These are phyloP conservation scores for Chlorella variabilis DNA, from an alignment of 163 green algal species.

Conservation along the genomic window DNA sequence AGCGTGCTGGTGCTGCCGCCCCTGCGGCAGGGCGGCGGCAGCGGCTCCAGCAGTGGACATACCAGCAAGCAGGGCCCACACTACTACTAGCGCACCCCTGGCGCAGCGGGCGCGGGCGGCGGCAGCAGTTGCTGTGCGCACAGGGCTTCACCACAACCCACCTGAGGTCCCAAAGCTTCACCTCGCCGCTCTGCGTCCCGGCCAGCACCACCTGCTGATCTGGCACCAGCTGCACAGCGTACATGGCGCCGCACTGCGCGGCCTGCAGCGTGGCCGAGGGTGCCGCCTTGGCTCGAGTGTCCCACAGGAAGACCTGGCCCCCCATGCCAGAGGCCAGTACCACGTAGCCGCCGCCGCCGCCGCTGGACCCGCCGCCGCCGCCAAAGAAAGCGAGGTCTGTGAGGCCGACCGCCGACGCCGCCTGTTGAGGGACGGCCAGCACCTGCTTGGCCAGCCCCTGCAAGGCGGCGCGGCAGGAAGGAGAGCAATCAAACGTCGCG, in stretches of 20 bases:
- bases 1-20: slow-evolving; percentile 29
- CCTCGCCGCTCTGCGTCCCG: slow-evolving; percentile 37
- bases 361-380: neutral
- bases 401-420: slow-evolving; percentile 21
- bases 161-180: slow-evolving; percentile 45
- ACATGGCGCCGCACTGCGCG: neutral
- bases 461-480: neutral
- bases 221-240: slow-evolving; percentile 15
- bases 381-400: slow-evolving; percentile 38
- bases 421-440: slow-evolving; percentile 6
- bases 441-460: slow-evolving; percentile 33
- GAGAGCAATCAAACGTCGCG: no score
- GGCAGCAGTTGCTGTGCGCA: neutral
- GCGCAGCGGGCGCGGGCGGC: no score
- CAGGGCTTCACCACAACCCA: neutral
- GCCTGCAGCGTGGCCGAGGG: slow-evolving; percentile 20
- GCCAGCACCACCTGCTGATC: slow-evolving; percentile 30
- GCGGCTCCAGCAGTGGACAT: no score
- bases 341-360: slow-evolving; percentile 15
- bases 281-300: slow-evolving; percentile 10
- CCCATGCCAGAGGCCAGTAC: slow-evolving; percentile 13
- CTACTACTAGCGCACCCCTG: no score
- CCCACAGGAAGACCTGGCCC: slow-evolving; percentile 47
- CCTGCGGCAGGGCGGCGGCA: neutral
- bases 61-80: no score